Evolutionary conservation across 345 rosid genomes (phyloP).

Genomic region (Firmiana major): DNA sequence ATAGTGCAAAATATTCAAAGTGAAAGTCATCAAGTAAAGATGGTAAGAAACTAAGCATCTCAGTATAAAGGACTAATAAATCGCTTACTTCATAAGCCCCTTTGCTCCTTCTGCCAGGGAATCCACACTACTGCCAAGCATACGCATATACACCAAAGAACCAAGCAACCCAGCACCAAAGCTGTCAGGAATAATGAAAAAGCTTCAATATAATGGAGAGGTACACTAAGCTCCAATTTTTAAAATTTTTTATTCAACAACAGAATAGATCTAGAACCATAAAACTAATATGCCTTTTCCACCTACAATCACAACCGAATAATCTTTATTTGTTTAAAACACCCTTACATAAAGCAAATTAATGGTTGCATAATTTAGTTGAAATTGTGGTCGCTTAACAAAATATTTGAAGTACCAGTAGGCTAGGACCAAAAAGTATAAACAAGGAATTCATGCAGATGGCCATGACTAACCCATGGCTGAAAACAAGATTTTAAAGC

Average conservation of each 20-base stretch:
- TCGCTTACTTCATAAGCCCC: constrained; percentile 71
- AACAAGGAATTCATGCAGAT: not conserved
- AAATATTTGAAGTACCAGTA: not conserved
- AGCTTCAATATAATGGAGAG: not conserved
- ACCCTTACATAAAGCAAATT: not conserved
- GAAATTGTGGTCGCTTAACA: not conserved
- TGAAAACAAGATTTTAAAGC: not conserved
- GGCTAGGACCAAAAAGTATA: not conserved
- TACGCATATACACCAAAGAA: constrained; percentile 68
- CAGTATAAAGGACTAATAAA: not conserved
- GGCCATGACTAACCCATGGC: not conserved
- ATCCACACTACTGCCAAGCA: constrained; percentile 89
- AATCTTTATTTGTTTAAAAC: not conserved
- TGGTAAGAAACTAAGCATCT: not conserved
- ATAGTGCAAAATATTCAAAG: not conserved
- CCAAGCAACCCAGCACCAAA: constrained; percentile 82
- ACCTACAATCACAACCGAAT: not conserved
- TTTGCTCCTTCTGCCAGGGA: constrained; percentile 81
- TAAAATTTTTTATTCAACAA: not conserved
- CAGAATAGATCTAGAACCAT: not conserved
- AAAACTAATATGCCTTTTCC: not conserved
- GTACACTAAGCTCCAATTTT: not conserved
- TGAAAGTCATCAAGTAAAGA: not conserved
- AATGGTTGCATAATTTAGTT: not conserved
- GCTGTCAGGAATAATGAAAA: constrained; percentile 34